Base-by-base conservation (phyloP, 495 filamentous ascomycete species). In the Poronia punctata region DNA sequence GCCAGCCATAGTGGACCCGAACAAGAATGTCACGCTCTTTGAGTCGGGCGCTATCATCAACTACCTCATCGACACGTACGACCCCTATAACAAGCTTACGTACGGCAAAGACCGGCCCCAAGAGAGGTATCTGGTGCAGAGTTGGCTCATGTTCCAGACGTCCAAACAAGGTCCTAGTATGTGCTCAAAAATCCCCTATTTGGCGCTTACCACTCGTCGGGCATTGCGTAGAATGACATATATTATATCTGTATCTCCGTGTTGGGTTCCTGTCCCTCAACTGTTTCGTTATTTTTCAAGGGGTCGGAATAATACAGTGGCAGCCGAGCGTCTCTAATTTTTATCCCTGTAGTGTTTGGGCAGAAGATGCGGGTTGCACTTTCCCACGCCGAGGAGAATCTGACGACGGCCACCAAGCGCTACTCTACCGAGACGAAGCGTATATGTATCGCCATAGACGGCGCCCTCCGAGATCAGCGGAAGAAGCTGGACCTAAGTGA, bases 101-200 rank as follows among this genome's bases (percentile, higher is more conserved):
- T 79, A 75, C 40, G 50, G 42, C 7, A 46, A 57, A 18, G 71
- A 73, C 16, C 64, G 62, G 32, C 47, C 49, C 7, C 24, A 50
- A 26, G 65, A 69, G 24, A 79, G 76, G 50, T 67, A 65, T 39
- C 51, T 50, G n/a, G 37, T 53, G 9, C 59, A 62, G 31, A 46
- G 47, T 30, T 86, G 75, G 70, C 67, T 86, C 1, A 71, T 72
- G 58, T 83, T 79, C 64, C 83, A 88, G 62, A 65, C 71, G 52
- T 72, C 70, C 5, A 80, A 79, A 21, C 83, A 86, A 59, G 82
- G 79, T 0, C 82, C 7, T 75, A 82, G 33, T 36, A 36, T 56
- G 36, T 27, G 24, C 24, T 7, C n/a, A 20, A 14, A 38, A 21
- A 5, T 17, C 15, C 5, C 9, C 19, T n/a, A 30, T 30, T 25